phyloP scores from a whole-genome alignment of 257 asterid species.

The Orobanche coerulescens region DNA sequence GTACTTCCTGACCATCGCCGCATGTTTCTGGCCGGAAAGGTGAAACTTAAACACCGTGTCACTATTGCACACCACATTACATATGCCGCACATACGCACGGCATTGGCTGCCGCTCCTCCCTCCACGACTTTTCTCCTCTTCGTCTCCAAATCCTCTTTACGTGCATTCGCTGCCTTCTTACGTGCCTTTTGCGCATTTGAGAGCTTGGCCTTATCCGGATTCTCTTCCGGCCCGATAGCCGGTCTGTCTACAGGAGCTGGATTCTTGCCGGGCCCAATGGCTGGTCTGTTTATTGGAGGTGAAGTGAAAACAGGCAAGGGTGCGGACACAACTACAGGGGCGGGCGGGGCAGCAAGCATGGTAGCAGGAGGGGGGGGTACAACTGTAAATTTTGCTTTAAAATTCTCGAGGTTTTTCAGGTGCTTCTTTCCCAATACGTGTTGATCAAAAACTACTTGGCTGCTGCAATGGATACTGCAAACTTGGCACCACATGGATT shows the following conservation, averaged over 20 bases:
- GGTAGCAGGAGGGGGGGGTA: slow-evolving; percentile 8
- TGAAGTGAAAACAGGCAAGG: slow-evolving; percentile 13
- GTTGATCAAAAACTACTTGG: slow-evolving; percentile 48
- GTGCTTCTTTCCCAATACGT: slow-evolving; percentile 62
- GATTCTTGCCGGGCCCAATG: no score
- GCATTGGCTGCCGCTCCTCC: slow-evolving; percentile 55
- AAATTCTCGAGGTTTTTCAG: slow-evolving; percentile 45
- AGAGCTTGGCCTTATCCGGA: slow-evolving; percentile 25
- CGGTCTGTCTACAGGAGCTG: slow-evolving; percentile 16
- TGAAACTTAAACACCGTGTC: slow-evolving; percentile 45
- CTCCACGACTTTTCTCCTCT: slow-evolving; percentile 47
- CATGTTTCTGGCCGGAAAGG: slow-evolving; percentile 64
- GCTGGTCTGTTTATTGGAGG: no score
- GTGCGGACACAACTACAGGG: slow-evolving; percentile 1
- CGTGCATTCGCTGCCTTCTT: slow-evolving; percentile 34
- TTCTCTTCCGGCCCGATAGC: slow-evolving; percentile 46
- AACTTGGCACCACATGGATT: slow-evolving; percentile 56
- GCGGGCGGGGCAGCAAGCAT: no score
- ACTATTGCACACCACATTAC: slow-evolving; percentile 79
- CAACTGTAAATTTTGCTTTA: slow-evolving; percentile 11
- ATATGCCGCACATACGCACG: slow-evolving; percentile 44
- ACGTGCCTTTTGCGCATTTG: slow-evolving; percentile 24
- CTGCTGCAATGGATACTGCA: slow-evolving; percentile 57
- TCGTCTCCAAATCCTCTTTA: slow-evolving; percentile 45
- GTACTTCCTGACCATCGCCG: slow-evolving; percentile 39